Base-by-base conservation (phyloP, 2,329 filamentous ascomycete species). In the Lecanicillium sp. region DNA sequence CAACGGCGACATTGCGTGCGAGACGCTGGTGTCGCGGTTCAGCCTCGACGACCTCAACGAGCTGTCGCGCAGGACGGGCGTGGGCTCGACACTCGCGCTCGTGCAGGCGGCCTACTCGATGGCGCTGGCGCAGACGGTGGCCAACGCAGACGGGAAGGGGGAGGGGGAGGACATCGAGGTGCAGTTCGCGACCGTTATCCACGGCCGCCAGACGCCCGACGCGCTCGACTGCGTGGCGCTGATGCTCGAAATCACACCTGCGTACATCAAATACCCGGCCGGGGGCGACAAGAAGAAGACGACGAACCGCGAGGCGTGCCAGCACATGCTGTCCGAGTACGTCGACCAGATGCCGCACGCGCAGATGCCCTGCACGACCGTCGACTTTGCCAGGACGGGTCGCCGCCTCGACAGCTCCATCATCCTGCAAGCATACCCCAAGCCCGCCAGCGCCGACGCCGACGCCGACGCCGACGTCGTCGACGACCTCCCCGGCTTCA, bases 351-450 rank as follows among this genome's bases (percentile, higher is more conserved):
- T 44, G 37, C 44, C 49, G n/a, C 39, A 49, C 33, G 37, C 51
- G 12, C 49, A 53, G 38, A 47, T 49, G 32, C 49, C 51, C 4
- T 51, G 49, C 32, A 51, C 51, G 19, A 53, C 51, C 5, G 24
- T 49, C 26, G 49, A 42, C 38, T 41, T 44, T 36, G 49, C 49
- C 24, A 42, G 37, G 35, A 51, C 37, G 33, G 49, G 49, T 15
- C 30, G 38, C 33, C 49, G 49, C 39, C 23, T 51, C 8, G 49
- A 51, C 45, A 51, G 33, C 24, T 40, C 45, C 39, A 41, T 51
- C 15, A 42, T 51, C 14, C 33, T 51, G n/a, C 49, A 51, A 27
- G 45, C 45, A 14, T 40, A 43, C 29, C 38, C 44, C 33, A 48
- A 48, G 38, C 38, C n/a, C 45, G 6, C 37, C 44, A 8, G 23